Percentiles rank a stretch among this genome's conserved stretches.
These are phyloP conservation scores for Pythium insidiosum DNA, from an alignment of 352 stramenopile species.

Conservation along the genomic window DNA sequence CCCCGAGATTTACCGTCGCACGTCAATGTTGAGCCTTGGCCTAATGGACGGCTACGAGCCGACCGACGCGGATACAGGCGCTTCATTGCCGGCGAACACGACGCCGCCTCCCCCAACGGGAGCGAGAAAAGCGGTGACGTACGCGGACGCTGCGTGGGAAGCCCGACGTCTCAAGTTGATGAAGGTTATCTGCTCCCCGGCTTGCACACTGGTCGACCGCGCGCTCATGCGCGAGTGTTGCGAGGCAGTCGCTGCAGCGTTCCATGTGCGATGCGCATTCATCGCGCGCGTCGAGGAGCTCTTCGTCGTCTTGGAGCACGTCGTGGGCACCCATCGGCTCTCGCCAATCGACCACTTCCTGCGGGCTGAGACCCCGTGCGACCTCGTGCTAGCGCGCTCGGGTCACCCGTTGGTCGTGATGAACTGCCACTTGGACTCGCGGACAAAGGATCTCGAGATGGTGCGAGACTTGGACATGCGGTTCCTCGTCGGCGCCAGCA, in stretches of 20 bases:
- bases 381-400: slow-evolving; percentile 48
- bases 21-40: slow-evolving; percentile 40
- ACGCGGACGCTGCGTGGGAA: slow-evolving; percentile 29
- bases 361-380: slow-evolving; percentile 38
- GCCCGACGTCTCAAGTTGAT: slow-evolving; percentile 37
- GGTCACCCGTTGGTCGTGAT: slow-evolving; percentile 29
- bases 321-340: slow-evolving; percentile 24
- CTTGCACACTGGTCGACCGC: slow-evolving; percentile 49
- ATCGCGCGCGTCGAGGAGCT: slow-evolving; percentile 45
- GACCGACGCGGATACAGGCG: slow-evolving; percentile 21
- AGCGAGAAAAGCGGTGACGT: slow-evolving; percentile 6
- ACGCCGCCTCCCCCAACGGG: not conserved
- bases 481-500: slow-evolving; percentile 40
- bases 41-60: slow-evolving; percentile 38
- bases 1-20: slow-evolving; percentile 18
- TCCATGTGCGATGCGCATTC: slow-evolving; percentile 36
- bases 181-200: slow-evolving; percentile 39
- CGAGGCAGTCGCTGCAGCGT: slow-evolving; percentile 30
- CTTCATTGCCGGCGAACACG: not conserved
- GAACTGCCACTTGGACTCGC: slow-evolving; percentile 34
- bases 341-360: slow-evolving; percentile 21
- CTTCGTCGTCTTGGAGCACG: slow-evolving; percentile 43
- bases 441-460: slow-evolving; percentile 44
- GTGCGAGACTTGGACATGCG: slow-evolving; percentile 41
- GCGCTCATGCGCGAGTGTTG: slow-evolving; percentile 51